phyloP scores from a whole-genome alignment of 495 filamentous ascomycete species.

The Aspergillus nanangensis region DNA sequence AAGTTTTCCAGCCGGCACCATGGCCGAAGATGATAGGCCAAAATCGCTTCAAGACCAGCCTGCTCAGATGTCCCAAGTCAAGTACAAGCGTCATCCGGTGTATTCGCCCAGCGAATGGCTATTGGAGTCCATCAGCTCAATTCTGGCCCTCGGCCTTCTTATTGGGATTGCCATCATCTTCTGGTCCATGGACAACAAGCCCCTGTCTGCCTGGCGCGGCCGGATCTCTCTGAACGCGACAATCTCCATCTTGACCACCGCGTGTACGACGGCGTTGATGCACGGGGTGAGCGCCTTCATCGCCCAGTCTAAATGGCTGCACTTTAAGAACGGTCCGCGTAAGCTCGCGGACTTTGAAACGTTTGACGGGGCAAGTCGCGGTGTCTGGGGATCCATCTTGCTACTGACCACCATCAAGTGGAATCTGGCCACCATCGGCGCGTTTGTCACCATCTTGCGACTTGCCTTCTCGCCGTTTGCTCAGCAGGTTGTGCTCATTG shows the following conservation, averaged over 20 bases:
- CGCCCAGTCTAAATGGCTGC: constrained; percentile 33
- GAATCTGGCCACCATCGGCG: constrained; percentile 24
- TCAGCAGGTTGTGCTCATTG: constrained; percentile 23
- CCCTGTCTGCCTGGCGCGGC: constrained; percentile 10
- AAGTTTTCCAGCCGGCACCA: constrained; percentile 5
- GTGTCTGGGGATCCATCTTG: constrained; percentile 34
- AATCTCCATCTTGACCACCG: constrained; percentile 17
- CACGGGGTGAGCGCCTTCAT: constrained; percentile 16
- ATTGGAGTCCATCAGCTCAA: constrained; percentile 11
- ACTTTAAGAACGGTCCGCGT: constrained; percentile 24
- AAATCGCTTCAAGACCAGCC: constrained; percentile 7
- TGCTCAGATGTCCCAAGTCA: constrained; percentile 5
- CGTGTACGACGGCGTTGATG: constrained; percentile 14
- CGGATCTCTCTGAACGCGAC: constrained; percentile 15
- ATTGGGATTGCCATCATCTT: constrained; percentile 13
- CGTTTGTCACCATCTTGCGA: constrained; percentile 23
- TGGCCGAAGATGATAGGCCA: constrained; percentile 5
- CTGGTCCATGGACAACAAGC: constrained; percentile 16
- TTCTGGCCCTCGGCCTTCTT: constrained; percentile 10
- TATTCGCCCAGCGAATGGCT: constrained; percentile 17
- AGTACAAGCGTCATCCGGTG: constrained; percentile 17
- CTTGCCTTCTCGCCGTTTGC: constrained; percentile 25
- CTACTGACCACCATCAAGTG: constrained; percentile 12
- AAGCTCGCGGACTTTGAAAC: constrained; percentile 27
- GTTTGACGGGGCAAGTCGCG: constrained; percentile 39